Base-by-base conservation (phyloP, 2,329 filamentous ascomycete genomes). In the Sodiomyces alkalinus region DNA sequence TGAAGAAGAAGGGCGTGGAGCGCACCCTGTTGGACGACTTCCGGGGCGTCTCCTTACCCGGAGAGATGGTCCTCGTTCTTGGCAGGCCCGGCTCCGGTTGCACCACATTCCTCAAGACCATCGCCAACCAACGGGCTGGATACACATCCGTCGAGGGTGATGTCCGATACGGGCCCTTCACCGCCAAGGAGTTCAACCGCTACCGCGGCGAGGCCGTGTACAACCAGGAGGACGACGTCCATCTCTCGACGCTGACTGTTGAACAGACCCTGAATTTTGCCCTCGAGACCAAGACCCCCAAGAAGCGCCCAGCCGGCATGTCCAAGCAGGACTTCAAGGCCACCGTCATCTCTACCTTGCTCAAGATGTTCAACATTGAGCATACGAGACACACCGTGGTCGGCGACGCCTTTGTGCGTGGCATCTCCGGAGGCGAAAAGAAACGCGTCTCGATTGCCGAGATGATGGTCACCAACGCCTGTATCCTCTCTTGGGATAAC, bases 351-450 rank as follows among this genome's bases (percentile, higher is more conserved):
- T 64, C 71, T 12, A 69, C 77, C 43, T 62, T 93, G 33, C 60
- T 93, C 28, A 82, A 81, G 45, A 90, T 92, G 80, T 92, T 93
- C 62, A 90, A 87, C 46, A 92, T 93, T 30, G 79, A 86, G 49
- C 83, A 93, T 50, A 92, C 83, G 0, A 68, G 72, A 28, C 69
- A 85, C 46, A 94, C 86, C 0, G 72, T 87, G 17, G 82, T 93
- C 16, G 86, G 86, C 6, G 79, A 90, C 37, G 68, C 72, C 1
- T 83, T 87, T 37, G 67, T 90, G 13, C 74, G 80, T 28, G 85
- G 83, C 48, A 65, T 92, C 1, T 82, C 74, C 25, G 83, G 80
- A 36, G 80, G 77, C 31, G 81, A 87, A 53, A 62, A 78, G 31
- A 83, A 83, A 55, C 74, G 80, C 37, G 80, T 86, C 6, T 80